Evolutionary conservation across 2,329 filamentous ascomycete species (phyloP).

Genomic region (Onygena corvina): DNA sequence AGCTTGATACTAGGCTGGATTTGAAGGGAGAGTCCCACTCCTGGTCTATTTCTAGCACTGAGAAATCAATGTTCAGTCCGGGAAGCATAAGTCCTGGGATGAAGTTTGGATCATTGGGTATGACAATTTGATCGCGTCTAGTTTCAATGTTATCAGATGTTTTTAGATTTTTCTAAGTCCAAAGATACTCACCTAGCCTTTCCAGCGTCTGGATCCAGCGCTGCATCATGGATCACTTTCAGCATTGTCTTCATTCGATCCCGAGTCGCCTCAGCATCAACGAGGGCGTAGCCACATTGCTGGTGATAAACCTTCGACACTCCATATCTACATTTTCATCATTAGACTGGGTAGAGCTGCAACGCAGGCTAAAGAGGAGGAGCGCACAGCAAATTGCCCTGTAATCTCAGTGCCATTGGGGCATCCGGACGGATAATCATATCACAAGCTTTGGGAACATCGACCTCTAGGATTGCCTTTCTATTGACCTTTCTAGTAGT

Average conservation of each 20-base stretch:
- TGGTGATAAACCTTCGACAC: slow-evolving; percentile 64
- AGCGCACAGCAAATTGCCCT: slow-evolving; percentile 69
- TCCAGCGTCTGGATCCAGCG: slow-evolving; percentile 57
- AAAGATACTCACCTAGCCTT: slow-evolving; percentile 52
- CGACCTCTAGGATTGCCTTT: slow-evolving; percentile 77
- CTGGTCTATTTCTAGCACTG: slow-evolving; percentile 30
- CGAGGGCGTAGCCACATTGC: slow-evolving; percentile 75
- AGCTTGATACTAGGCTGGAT: slow-evolving; percentile 26
- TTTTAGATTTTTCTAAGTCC: background rate
- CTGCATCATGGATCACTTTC: slow-evolving; percentile 44
- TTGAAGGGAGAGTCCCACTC: slow-evolving; percentile 25
- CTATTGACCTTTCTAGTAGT: slow-evolving; percentile 61
- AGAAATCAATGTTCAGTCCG: slow-evolving; percentile 45
- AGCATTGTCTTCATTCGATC: slow-evolving; percentile 60
- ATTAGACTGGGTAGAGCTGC: slow-evolving; percentile 2
- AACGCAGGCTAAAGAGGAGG: slow-evolving; percentile 13
- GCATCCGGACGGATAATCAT: slow-evolving; percentile 78
- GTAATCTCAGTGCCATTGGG: slow-evolving; percentile 78
- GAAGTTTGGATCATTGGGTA: slow-evolving; percentile 75
- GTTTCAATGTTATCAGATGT: background rate
- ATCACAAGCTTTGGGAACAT: slow-evolving; percentile 73
- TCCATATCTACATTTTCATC: slow-evolving; percentile 9
- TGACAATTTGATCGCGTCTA: slow-evolving; percentile 62
- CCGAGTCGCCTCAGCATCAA: slow-evolving; percentile 64
- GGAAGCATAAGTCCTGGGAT: slow-evolving; percentile 53